Evolutionary conservation across 345 rosid genomes (phyloP).

Genomic region (Syzygium aromaticum): DNA sequence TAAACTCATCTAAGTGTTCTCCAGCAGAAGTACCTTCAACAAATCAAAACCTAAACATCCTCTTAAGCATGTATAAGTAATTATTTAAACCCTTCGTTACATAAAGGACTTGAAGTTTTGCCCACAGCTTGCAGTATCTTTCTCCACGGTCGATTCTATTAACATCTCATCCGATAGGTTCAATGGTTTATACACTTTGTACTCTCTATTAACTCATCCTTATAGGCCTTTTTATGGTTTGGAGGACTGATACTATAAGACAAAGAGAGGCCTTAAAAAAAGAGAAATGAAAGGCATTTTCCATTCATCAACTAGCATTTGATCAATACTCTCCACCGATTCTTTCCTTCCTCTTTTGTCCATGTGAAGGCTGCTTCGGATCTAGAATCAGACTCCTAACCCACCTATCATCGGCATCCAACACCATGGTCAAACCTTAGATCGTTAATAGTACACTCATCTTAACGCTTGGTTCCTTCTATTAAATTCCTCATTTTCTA

Average conservation of each 20-base stretch:
- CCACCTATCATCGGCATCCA: not conserved
- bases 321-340: too few species aligned
- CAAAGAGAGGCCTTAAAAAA: too few species aligned
- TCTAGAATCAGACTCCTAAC: too few species aligned
- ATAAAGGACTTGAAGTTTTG: not conserved
- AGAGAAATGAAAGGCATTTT: too few species aligned
- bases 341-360: too few species aligned
- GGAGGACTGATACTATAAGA: too few species aligned
- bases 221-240: not conserved
- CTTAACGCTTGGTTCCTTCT: not conserved
- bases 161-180: not conserved
- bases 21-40: not conserved
- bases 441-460: not conserved
- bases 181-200: not conserved
- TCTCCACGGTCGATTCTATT: not conserved
- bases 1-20: not conserved
- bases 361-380: too few species aligned
- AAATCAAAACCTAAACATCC: not conserved
- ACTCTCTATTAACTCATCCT: not conserved
- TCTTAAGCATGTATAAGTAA: not conserved
- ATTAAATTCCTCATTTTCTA: not conserved
- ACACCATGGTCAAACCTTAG: not conserved
- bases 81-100: not conserved
- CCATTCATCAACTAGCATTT: too few species aligned
- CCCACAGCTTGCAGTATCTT: not conserved